Base-by-base conservation (phyloP, 2,329 filamentous ascomycete species). In the Cryphonectria nitschkei region DNA sequence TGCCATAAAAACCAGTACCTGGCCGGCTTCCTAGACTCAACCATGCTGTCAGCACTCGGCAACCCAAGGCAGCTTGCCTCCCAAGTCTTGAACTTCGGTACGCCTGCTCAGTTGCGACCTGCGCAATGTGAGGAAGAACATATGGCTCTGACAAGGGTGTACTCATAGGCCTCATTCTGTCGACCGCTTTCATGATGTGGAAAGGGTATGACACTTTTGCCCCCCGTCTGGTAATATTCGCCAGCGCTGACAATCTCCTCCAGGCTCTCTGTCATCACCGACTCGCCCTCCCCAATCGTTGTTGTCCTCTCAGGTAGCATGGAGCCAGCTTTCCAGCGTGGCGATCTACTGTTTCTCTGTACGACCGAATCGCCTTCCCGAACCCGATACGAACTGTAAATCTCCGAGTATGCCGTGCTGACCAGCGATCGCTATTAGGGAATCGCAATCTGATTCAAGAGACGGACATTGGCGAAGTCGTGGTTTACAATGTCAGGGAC, bases 251-350 rank as follows among this genome's bases (percentile, higher is more conserved):
- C 70, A n/a, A 34, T 54, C 29, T 19, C 16, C n/a, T 32, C 50
- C 68, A 89, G 88, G 13, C 89, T 98, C 72, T 95, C 92, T 11
- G 89, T 97, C 41, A 83, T 89, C 74, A 89, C 92, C 70, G 91
- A 96, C 77, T 93, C 90, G 7, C 89, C 91, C 16, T 92, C 89
- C 1, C 92, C 92, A 34, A 94, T 95, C 76, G 92, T 95, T 75
- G 92, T 95, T 73, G 92, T 95, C n/a, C 87, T 94, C 22, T 93
- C 91, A 7, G 92, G 92, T n/a, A 91, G 88, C 74, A 95, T 95
- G 92, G 92, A 95, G 79, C 92, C 92, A 0, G 92, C 92, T 6
- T 94, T 94, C 80, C 91, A 94, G 80, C 87, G 92, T 61, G 92
- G 92, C 69, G 92, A 95, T 77, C 82, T 94, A 8, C 84, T 94